These are phyloP conservation scores for Trichosporon faecale DNA, from an alignment of 1,284 basidiomycete species.

Conservation along the genomic window DNA sequence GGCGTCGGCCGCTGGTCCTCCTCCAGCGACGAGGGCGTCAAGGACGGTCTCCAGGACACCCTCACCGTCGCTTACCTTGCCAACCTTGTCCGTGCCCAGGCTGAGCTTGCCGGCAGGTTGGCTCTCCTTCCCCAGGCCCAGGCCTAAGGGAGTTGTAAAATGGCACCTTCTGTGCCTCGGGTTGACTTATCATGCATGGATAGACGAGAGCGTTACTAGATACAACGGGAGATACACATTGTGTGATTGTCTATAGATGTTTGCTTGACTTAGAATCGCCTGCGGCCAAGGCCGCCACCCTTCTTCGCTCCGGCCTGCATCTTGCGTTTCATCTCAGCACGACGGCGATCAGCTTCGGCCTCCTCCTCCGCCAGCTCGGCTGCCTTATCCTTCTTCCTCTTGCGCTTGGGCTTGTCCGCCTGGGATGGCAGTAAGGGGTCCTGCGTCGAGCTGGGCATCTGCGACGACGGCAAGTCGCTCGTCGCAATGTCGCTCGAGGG, in stretches of 20 bases:
- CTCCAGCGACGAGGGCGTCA: constrained; percentile 54
- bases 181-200: constrained; percentile 10
- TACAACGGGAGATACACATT: neutral
- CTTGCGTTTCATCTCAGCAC: constrained; percentile 36
- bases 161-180: neutral
- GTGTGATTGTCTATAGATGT: neutral
- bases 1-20: constrained; percentile 67
- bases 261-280: constrained; percentile 5
- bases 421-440: constrained; percentile 23
- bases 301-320: constrained; percentile 36
- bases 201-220: neutral
- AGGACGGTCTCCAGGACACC: constrained; percentile 65
- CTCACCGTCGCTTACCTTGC: constrained; percentile 94
- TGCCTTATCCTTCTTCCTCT: constrained; percentile 32
- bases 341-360: constrained; percentile 31
- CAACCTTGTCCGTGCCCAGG: constrained; percentile 89
- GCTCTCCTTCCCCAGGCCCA: constrained; percentile 61
- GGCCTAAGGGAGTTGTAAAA: constrained; percentile 13
- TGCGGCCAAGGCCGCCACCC: constrained; percentile 22
- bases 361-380: constrained; percentile 38
- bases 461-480: neutral
- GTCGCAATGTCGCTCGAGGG: neutral
- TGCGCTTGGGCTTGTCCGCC: constrained; percentile 14
- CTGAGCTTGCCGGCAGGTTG: constrained; percentile 85
- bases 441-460: constrained; percentile 15